Conservation (phyloP, 805 yeast genomes). For the Cyberlindnera xylosilytica region DNA sequence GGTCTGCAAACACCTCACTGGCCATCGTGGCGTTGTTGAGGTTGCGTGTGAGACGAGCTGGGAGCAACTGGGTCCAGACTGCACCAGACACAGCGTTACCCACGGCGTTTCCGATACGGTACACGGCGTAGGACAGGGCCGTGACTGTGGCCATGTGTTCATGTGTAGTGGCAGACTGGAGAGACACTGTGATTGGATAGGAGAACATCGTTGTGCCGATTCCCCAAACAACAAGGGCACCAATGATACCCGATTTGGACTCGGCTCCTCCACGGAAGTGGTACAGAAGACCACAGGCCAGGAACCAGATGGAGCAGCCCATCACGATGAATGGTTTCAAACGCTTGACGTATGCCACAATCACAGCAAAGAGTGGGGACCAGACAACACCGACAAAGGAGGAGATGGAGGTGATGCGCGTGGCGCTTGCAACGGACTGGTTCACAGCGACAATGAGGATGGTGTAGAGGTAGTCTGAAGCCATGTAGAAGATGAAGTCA, state of each 20-base stretch:
- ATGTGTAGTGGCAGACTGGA: constrained; percentile 58
- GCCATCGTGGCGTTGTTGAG: constrained; percentile 39
- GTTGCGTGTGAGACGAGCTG: constrained; percentile 33
- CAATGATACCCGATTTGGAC: constrained; percentile 57
- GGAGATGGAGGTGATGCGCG: constrained; percentile 55
- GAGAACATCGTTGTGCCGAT: constrained; percentile 72
- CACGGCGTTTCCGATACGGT: constrained; percentile 60
- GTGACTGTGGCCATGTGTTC: constrained; percentile 67
- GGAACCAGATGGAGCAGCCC: constrained; percentile 55
- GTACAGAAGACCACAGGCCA: constrained; percentile 55
- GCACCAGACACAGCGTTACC: constrained; percentile 69
- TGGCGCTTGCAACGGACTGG: constrained; percentile 57
- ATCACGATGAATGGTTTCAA: constrained; percentile 56
- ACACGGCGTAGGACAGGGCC: constrained; percentile 53
- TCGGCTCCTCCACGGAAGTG: constrained; percentile 53
- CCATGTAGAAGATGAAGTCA: constrained; percentile 65
- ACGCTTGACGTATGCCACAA: constrained; percentile 45
- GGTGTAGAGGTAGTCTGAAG: constrained; percentile 64
- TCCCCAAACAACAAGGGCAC: constrained; percentile 61
- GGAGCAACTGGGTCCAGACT: constrained; percentile 64
- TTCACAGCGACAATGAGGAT: constrained; percentile 62
- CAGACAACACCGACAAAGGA: constrained; percentile 60
- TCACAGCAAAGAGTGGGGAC: constrained; percentile 53
- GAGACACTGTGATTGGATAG: constrained; percentile 61
- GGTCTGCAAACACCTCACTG: constrained; percentile 46